Conservation (phyloP, 106 monocot genomes). For the Phalaenopsis equestris region DNA sequence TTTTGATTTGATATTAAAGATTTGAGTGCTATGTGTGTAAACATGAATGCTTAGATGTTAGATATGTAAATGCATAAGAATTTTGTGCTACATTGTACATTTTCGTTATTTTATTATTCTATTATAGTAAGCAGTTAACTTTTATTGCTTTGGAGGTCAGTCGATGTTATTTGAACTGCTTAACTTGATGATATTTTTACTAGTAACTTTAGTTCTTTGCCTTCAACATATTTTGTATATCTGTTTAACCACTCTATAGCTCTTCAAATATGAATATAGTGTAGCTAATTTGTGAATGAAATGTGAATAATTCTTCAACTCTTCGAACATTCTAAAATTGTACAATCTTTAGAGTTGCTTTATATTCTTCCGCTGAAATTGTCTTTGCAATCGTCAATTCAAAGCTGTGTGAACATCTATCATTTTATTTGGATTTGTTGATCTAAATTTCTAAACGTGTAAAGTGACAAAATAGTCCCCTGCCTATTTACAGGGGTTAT, state of each 20-base stretch:
- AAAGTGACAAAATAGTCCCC: no score
- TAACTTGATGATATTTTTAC: not conserved
- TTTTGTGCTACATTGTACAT: no score
- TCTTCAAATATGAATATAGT: not conserved
- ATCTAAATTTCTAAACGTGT: no score
- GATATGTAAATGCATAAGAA: no score
- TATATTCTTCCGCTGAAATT: not conserved
- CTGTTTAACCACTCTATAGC: not conserved
- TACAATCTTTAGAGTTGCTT: not conserved
- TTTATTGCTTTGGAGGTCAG: constrained; percentile 1
- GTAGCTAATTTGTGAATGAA: not conserved
- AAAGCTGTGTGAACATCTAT: not conserved
- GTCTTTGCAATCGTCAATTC: not conserved
- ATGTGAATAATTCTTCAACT: not conserved
- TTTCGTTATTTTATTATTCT: not conserved
- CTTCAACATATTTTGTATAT: not conserved
- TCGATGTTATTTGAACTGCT: not conserved
- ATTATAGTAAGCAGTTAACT: not conserved
- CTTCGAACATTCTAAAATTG: not conserved
- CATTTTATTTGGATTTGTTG: not conserved
- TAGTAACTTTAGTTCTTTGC: not conserved
- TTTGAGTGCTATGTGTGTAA: no score
- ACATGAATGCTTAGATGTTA: no score
- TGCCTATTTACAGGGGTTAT: no score
- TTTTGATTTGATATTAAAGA: no score